Evolutionary conservation across 768 basidiomycete genomes (phyloP), one percentile per base, ranked within the genome.

Genomic region (Lentinus brumalis): DNA sequence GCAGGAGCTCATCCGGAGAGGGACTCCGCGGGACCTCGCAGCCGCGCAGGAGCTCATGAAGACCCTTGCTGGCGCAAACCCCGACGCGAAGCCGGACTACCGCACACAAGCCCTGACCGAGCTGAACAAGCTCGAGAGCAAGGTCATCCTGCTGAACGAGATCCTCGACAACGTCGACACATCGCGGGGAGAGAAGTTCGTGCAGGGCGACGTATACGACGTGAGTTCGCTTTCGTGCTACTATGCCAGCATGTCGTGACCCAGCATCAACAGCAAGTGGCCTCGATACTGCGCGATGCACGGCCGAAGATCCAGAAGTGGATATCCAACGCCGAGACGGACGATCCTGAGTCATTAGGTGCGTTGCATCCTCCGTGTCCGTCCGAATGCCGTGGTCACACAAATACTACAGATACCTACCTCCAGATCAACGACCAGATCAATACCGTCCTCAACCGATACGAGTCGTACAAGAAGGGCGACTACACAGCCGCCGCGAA

Each of bases 1-100:
- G n/a, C 97, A 99, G 75, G 97, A 99, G 73, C 85, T 98, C 41
- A 98, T 99, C 60, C 86, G 97, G 49, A 80, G 97, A 57, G 97
- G 96, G 14, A 96, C 96, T 18, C 97, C 97, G 0, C 86, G 94
- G 65, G 97, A 99, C 75, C 83, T 99, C 1, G 91, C 90, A 0
- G 93, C 91, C 5, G 97, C 97, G 12, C 96, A 99, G 70, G 96
- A 99, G 69, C 81, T 99, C 38, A 98, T 99, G 96, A 98, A 98
- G 73, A 77, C 86, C 0, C 82, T 99, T 49, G 91, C 96, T 5
- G 96, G 97, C 31, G 96, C 96, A 3, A 92, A 98, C 69, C 97
- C 96, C 0, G 94, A 96, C 18, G 85, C 92, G 45, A 93, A 94
- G 71, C 94, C 94, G 0, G 95, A 98, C 72, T 98, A 99, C 74